Evolutionary conservation across 2,329 filamentous ascomycete genomes (phyloP).

Genomic region (Fusarium sp.): DNA sequence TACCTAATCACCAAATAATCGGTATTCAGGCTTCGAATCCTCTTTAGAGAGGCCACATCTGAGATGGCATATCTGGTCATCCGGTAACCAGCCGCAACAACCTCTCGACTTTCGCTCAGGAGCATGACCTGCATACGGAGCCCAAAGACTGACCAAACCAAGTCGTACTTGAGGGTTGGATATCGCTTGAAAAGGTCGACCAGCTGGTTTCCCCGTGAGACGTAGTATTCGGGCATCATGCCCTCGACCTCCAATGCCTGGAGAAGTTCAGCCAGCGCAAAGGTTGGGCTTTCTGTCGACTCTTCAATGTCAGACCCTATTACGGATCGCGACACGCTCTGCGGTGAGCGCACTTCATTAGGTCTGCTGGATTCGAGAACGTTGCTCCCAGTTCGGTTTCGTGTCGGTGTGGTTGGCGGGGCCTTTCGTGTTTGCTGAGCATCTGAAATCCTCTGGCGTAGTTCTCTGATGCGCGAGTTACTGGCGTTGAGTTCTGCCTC

Average conservation of each 20-base stretch:
- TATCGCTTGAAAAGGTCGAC: slow-evolving; percentile 97
- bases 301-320: slow-evolving; percentile 74
- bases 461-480: slow-evolving; percentile 75
- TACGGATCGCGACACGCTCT: slow-evolving; percentile 65
- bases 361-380: slow-evolving; percentile 56
- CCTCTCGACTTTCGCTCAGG: slow-evolving; percentile 93
- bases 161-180: slow-evolving; percentile 93
- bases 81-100: slow-evolving; percentile 92
- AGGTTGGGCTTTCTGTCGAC: slow-evolving; percentile 86
- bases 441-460: slow-evolving; percentile 70
- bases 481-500: slow-evolving; percentile 92
- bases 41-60: slow-evolving; percentile 87
- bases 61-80: slow-evolving; percentile 95
- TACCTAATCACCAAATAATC: slow-evolving; percentile 85
- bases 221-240: slow-evolving; percentile 94
- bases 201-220: slow-evolving; percentile 88
- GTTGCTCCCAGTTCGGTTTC: slow-evolving; percentile 60
- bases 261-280: slow-evolving; percentile 87
- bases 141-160: slow-evolving; percentile 96
- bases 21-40: slow-evolving; percentile 87
- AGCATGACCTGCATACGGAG: slow-evolving; percentile 95
- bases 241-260: slow-evolving; percentile 89
- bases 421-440: slow-evolving; percentile 62
- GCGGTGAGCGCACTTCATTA: slow-evolving; percentile 66
- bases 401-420: slow-evolving; percentile 63